phyloP scores from a whole-genome alignment of 2,329 filamentous ascomycete species.

The Teratosphaeria pseudoeucalypti region DNA sequence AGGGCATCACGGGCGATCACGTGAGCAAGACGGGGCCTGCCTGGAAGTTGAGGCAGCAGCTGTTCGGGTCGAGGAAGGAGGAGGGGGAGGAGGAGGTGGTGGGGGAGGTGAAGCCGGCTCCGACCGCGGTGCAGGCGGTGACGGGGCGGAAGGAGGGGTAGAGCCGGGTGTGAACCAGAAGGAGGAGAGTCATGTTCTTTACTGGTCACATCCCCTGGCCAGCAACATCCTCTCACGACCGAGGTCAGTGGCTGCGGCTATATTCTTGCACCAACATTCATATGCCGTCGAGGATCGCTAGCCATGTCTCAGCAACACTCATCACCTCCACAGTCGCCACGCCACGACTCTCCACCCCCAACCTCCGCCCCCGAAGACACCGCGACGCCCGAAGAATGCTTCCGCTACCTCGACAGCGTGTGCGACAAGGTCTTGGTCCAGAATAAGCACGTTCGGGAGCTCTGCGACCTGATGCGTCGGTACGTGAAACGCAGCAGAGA shows the following conservation, averaged over 20 bases:
- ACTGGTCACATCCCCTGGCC: background rate
- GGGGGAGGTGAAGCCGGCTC: background rate
- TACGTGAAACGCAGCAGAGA: background rate
- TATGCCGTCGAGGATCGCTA: background rate
- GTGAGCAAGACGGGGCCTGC: background rate
- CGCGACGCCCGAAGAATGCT: background rate
- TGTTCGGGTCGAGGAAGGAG: background rate
- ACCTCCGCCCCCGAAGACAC: background rate
- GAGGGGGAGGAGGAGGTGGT: background rate
- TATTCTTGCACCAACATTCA: background rate
- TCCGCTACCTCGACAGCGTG: background rate
- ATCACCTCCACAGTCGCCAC: background rate
- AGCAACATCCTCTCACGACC: background rate
- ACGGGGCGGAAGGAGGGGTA: background rate
- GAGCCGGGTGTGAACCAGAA: background rate
- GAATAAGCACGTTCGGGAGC: background rate
- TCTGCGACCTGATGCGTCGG: background rate
- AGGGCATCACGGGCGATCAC: slow-evolving; percentile 5
- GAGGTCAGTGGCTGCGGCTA: background rate
- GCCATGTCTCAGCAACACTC: background rate
- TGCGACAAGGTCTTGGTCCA: background rate
- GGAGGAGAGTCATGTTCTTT: too few relatives aligned
- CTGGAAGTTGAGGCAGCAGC: slow-evolving; percentile 1
- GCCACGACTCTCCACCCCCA: background rate
- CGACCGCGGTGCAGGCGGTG: background rate